phyloP scores from a whole-genome alignment of 768 basidiomycete species.

The Russula griseocarnosa region DNA sequence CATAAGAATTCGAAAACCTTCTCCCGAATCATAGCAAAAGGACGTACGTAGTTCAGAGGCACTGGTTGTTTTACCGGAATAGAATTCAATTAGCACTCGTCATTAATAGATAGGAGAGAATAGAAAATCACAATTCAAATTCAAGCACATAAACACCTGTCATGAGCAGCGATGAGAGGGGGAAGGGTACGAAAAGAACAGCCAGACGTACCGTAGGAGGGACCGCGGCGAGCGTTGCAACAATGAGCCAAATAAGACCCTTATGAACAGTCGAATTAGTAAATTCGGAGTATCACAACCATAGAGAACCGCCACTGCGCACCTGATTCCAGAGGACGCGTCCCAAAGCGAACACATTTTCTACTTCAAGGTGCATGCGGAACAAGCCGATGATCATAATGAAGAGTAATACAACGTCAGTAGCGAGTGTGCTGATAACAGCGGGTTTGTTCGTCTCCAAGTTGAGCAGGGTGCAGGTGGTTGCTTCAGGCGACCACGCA shows the following conservation, averaged over 20 bases:
- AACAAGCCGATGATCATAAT: neutral
- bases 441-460: neutral
- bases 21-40: neutral
- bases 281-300: neutral
- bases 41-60: neutral
- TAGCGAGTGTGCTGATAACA: neutral
- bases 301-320: no score
- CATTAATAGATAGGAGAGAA: neutral
- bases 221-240: neutral
- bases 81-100: neutral
- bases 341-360: neutral
- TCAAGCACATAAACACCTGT: conserved; percentile 13
- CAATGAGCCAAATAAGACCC: conserved; percentile 10
- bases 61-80: neutral
- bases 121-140: conserved; percentile 8
- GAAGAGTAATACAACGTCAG: neutral
- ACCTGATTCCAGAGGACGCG: conserved; percentile 13
- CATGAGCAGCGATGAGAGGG: neutral
- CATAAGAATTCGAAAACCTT: neutral
- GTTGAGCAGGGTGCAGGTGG: neutral
- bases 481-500: neutral
- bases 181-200: no score
- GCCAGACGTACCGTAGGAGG: neutral
- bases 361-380: neutral
- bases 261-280: neutral